A percentile compares a stretch with the other conserved stretches of the same genome.
Evolutionary conservation across 306 rosid genomes (phyloP).

Genomic region (Cicer judaicum): DNA sequence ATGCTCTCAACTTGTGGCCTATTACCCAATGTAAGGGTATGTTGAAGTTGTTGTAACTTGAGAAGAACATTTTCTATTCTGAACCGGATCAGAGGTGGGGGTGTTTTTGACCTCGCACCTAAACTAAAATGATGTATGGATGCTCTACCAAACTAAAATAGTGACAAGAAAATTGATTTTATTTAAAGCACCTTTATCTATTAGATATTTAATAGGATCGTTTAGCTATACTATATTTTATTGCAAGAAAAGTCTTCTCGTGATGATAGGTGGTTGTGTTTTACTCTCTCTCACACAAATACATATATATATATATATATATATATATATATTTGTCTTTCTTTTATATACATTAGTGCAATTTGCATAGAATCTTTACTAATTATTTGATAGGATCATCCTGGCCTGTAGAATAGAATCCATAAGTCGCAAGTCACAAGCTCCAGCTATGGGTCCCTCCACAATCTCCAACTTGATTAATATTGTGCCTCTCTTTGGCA

Average conservation of each 20-base stretch:
- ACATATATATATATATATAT: background rate
- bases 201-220: background rate
- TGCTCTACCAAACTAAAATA: background rate
- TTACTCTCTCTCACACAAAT: no score
- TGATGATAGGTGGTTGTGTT: background rate
- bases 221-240: background rate
- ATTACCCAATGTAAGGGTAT: no score
- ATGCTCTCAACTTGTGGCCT: background rate
- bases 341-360: background rate
- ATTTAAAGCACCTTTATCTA: background rate
- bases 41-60: background rate
- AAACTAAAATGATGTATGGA: background rate
- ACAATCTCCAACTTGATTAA: background rate
- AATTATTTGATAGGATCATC: background rate
- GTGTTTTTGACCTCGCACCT: background rate
- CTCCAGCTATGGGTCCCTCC: background rate
- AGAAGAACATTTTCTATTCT: background rate
- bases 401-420: background rate
- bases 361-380: background rate
- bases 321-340: background rate
- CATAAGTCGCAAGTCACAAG: background rate
- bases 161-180: background rate
- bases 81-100: background rate
- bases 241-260: background rate
- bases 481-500: background rate